Base-by-base conservation (phyloP, 1,284 basidiomycete genomes). In the Microbotryum silenes-acaulis region DNA sequence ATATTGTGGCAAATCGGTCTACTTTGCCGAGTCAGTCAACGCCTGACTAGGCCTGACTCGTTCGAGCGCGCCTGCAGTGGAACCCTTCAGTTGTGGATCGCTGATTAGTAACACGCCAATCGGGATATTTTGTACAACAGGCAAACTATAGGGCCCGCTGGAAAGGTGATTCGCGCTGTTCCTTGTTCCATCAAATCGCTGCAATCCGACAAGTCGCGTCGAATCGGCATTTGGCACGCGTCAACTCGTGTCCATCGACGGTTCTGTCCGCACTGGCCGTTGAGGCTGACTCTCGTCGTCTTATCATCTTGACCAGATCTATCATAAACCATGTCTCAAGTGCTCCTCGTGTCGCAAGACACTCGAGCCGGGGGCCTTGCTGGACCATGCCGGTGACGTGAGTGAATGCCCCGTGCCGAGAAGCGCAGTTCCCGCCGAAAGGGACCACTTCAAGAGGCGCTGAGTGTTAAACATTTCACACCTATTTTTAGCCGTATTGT, bases 291-390 rank as follows among this genome's bases (percentile, higher is more conserved):
- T 25, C 23, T 27, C 44, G 42, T 29, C 42, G 5, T 27, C 27
- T 20, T 29, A 29, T 42, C 44, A 33, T 53, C 37, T 18, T 54
- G 21, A 10, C n/a, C 64, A 76, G 75, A 73, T 76, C 50, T 79
- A 77, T 54, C 78, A 79, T 69, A 78, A 78, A 63, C 61, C 72
- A 1, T 79, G 78, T 57, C 65, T 79, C 51, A 76, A 76, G 57
- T 79, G 78, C 60, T 57, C 66, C 37, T 64, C 69, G 9, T 79
- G 77, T 67, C 66, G 68, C 54, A 78, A 77, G 65, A 64, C 74
- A 8, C 70, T 78, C 20, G 77, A 78, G 62, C 71, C 75, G 12
- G 72, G 76, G 5, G 62, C 68, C 16, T 58, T 78, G 18, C 72
- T 77, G 9, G 75, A 77, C 64, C 76, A 78, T 59, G 77, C 76